Conservation (phyloP, 2,329 filamentous ascomycete species). For the Thermothelomyces thermophilus region DNA sequence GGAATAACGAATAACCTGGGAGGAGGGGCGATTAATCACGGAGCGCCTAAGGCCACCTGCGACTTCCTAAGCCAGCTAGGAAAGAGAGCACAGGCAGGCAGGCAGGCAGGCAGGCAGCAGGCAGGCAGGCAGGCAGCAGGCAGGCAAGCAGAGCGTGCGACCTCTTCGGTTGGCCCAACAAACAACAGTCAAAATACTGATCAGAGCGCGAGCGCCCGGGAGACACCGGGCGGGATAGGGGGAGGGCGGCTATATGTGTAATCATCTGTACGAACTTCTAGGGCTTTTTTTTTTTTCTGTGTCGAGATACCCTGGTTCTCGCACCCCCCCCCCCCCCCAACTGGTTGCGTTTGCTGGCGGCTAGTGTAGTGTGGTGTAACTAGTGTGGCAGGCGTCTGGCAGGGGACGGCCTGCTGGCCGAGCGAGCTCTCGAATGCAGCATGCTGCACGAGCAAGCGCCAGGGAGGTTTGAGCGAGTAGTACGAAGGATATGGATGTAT, state of each 20-base stretch:
- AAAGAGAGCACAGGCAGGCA: slow-evolving; percentile 9
- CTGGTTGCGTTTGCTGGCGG: slow-evolving; percentile 11
- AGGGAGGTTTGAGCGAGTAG: slow-evolving; percentile 1
- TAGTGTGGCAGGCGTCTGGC: background rate
- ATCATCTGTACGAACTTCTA: background rate
- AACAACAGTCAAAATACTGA: slow-evolving; percentile 11
- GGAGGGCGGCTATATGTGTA: slow-evolving; percentile 26
- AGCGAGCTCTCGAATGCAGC: background rate
- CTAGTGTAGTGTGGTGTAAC: no score
- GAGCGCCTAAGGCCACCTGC: slow-evolving; percentile 13
- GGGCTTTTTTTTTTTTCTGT: no score
- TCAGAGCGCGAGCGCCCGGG: slow-evolving; percentile 17
- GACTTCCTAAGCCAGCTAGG: slow-evolving; percentile 21
- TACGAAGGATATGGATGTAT: no score
- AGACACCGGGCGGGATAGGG: slow-evolving; percentile 9
- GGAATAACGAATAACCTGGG: no score
- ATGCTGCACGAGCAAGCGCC: slow-evolving; percentile 13
- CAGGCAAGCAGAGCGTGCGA: no score
- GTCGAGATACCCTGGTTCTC: slow-evolving; percentile 3
- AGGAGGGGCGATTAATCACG: no score
- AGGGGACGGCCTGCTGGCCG: background rate
- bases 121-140: no score
- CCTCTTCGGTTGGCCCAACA: slow-evolving; percentile 14
- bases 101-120: no score
- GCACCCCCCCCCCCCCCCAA: no score